Evolutionary conservation across 2,329 filamentous ascomycete species (phyloP).

Genomic region (Penicillium hesseltinei): DNA sequence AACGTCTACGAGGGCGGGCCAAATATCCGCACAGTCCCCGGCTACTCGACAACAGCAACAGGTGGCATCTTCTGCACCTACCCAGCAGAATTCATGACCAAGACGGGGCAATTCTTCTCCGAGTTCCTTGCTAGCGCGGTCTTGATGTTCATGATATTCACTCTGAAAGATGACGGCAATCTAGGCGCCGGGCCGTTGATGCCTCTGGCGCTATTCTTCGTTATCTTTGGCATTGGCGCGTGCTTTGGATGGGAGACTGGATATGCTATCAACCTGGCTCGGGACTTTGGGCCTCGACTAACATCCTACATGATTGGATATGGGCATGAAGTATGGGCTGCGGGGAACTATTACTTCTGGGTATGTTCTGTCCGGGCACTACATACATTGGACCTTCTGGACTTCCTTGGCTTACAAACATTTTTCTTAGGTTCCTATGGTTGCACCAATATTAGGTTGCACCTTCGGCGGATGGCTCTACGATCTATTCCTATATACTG

Average conservation of each 20-base stretch:
- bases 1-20: slow-evolving; percentile 60
- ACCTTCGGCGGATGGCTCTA: slow-evolving; percentile 65
- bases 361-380: slow-evolving; percentile 37
- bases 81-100: slow-evolving; percentile 60
- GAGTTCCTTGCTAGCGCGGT: slow-evolving; percentile 68
- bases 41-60: slow-evolving; percentile 56
- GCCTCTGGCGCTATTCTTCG: slow-evolving; percentile 65
- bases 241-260: slow-evolving; percentile 76
- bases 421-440: slow-evolving; percentile 62
- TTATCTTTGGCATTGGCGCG: slow-evolving; percentile 70
- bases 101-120: slow-evolving; percentile 66
- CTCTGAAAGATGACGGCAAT: slow-evolving; percentile 53
- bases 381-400: neutral
- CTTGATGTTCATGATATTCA: slow-evolving; percentile 70
- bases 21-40: slow-evolving; percentile 60
- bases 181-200: slow-evolving; percentile 56
- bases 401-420: neutral
- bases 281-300: slow-evolving; percentile 69
- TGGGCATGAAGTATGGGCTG: slow-evolving; percentile 63
- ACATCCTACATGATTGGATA: slow-evolving; percentile 68
- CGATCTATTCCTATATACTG: slow-evolving; percentile 67
- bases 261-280: slow-evolving; percentile 71
- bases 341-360: slow-evolving; percentile 72
- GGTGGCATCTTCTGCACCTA: slow-evolving; percentile 74
- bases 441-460: slow-evolving; percentile 66